Evolutionary conservation across 2,329 filamentous ascomycete genomes (phyloP), one percentile per base, ranked within the genome.

Genomic region (Cercospora berteroae): DNA sequence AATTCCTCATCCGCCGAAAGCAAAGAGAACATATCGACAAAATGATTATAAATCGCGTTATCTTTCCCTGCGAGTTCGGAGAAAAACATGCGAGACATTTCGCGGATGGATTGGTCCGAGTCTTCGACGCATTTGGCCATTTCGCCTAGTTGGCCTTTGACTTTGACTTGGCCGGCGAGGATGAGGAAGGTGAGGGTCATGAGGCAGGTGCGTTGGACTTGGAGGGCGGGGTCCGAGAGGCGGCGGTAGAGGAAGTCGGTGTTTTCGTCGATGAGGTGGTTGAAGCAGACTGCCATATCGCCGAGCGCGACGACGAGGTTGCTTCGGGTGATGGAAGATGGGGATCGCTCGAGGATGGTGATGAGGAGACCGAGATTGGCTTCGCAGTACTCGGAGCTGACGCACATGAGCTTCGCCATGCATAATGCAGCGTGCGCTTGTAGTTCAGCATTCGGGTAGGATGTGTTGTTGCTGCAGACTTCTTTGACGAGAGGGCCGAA

Each of bases 111-210:
- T 80, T 94, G 93, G 77, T 99, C 96, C n/a, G 89, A 88, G 76
- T 99, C 95, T 80, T 99, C 95, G 31, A 99, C 86, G 73, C 95
- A 99, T 82, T 99, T 99, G 65, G 95, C 95, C 95, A 99, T 99
- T 82, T 98, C 94, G 59, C 95, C 95, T 10, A 99, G 84, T 80
- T 99, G 95, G 27, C 95, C 95, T 84, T 99, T 99, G 80, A 99
- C 95, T 85, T 99, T 99, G 82, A 99, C 94, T 80, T 99, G 95
- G 27, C 96, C 95, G 0, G 95, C 95, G 55, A 99, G 82, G 74
- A 99, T 99, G 65, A 99, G 82, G 85, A 99, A 99, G 0, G 96
- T 99, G 73, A 99, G 82, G 0, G 96, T 99, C 95, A 98, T 99
- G 23, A 99, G 85, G 80, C 95, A 99, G 0, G 96, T 99, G 10